Evolutionary conservation across 208 protist genomes (phyloP).

Genomic region (Phytomonas sp.): DNA sequence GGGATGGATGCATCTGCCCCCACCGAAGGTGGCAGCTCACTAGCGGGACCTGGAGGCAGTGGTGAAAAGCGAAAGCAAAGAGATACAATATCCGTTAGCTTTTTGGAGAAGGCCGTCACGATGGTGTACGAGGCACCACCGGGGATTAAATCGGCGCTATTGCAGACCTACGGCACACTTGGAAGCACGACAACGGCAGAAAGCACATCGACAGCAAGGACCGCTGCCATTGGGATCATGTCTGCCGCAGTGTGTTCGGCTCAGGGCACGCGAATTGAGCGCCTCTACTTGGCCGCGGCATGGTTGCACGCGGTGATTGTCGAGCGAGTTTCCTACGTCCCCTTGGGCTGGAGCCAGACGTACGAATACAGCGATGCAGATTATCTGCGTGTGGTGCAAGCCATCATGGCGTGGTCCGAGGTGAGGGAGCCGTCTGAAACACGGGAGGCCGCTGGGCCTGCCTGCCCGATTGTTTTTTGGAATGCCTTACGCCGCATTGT

Average conservation of each 20-base stretch:
- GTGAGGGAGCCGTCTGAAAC: slow-evolving; percentile 18
- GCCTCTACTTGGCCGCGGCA: slow-evolving; percentile 95
- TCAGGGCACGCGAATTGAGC: slow-evolving; percentile 39
- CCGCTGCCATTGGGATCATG: slow-evolving; percentile 3
- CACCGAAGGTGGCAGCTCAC: no score
- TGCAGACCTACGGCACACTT: slow-evolving; percentile 74
- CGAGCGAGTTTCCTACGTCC: slow-evolving; percentile 94
- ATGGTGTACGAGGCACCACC: slow-evolving; percentile 95
- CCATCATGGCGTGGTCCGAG: slow-evolving; percentile 86
- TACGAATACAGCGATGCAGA: slow-evolving; percentile 99
- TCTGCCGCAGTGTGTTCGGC: neutral
- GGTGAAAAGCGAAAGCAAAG: neutral
- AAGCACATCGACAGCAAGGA: neutral
- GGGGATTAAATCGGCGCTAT: slow-evolving; percentile 92
- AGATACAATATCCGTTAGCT: slow-evolving; percentile 48
- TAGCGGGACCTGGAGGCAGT: no score
- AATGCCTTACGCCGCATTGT: slow-evolving; percentile 90
- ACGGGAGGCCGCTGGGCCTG: slow-evolving; percentile 11
- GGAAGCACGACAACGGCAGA: neutral
- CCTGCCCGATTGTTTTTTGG: slow-evolving; percentile 89
- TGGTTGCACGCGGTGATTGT: slow-evolving; percentile 97
- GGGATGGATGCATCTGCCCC: neutral
- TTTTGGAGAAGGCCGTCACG: slow-evolving; percentile 69
- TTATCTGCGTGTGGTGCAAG: slow-evolving; percentile 87
- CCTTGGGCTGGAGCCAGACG: slow-evolving; percentile 96